Evolutionary conservation across 2,329 filamentous ascomycete genomes (phyloP), one percentile per base, ranked within the genome.

Genomic region (Stagonosporopsis rhizophila): DNA sequence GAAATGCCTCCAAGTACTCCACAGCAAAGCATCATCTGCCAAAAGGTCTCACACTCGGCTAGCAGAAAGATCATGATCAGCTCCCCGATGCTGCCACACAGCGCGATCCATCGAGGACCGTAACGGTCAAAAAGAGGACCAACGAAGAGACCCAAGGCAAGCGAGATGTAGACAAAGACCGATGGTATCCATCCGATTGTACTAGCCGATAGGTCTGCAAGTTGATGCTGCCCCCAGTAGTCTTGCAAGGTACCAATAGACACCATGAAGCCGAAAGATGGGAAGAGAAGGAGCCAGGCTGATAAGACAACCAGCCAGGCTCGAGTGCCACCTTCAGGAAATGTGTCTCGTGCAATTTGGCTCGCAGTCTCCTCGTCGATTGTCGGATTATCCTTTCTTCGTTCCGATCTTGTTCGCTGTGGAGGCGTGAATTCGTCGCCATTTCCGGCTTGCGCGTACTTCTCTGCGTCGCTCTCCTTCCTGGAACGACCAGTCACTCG

Each of bases 151-250:
- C 92, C 92, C 32, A 91, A 85, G 64, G 92, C 89, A 71, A 96
- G 94, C 47, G 88, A 86, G 6, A 96, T 78, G 66, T 95, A 95
- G 2, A 89, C 86, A 69, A 92, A 95, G n/a, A 96, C 78, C 40
- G 89, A 90, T 59, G 95, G 93, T 47, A 96, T 90, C 92, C 92
- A 96, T n/a, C 91, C 91, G 19, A 94, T 86, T 9, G 87, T 62
- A 86, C 86, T 60, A 77, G 69, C 63, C 9, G 65, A 84, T 71
- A 91, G 87, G 28, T 80, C 74, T 7, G 81, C 80, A 5, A 96
- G 83, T 71, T 96, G 91, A 70, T 96, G 81, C 14, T 79, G 84
- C 22, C 85, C 80, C 57, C 95, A 82, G 74, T 96, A 95, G 1
- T 91, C 87, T 76, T 96, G 90, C 71, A 95, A 90, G 1, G 89